phyloP scores from a whole-genome alignment of 148 eudicot species.

The Camellia sinensis region DNA sequence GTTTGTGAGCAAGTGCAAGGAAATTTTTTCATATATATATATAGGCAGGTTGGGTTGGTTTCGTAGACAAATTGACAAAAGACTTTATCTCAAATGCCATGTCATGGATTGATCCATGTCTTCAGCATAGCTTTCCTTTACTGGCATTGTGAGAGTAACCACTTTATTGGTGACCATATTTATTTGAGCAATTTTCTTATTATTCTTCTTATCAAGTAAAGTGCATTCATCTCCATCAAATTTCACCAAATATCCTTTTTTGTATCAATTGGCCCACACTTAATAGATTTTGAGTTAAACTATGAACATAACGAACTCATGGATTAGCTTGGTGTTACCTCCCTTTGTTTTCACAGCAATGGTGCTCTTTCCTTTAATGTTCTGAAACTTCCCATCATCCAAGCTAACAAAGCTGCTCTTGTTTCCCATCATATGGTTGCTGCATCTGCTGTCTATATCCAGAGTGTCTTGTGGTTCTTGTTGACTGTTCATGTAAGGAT shows the following conservation, averaged over 20 bases:
- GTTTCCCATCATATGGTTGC: background rate
- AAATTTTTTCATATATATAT: too few species aligned
- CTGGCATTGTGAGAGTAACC: background rate
- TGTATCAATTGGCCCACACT: background rate
- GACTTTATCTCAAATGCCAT: background rate
- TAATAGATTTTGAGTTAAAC: background rate
- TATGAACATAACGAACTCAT: too few species aligned
- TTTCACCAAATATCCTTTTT: background rate
- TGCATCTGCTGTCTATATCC: background rate
- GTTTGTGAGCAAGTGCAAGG: too few species aligned
- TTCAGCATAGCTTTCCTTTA: background rate
- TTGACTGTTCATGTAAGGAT: background rate
- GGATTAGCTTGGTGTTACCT: background rate
- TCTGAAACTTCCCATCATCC: background rate
- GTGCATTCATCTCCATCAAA: background rate
- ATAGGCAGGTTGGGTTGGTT: too few species aligned
- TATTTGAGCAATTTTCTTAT: background rate
- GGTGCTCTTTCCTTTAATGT: background rate
- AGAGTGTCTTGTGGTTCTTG: background rate
- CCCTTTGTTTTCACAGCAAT: background rate
- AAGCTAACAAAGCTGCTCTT: background rate
- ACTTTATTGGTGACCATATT: background rate
- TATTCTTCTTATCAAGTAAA: background rate
- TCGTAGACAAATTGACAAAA: too few species aligned
- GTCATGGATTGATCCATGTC: background rate